Conservation (phyloP, 345 rosid genomes). For the Murraya paniculata region DNA sequence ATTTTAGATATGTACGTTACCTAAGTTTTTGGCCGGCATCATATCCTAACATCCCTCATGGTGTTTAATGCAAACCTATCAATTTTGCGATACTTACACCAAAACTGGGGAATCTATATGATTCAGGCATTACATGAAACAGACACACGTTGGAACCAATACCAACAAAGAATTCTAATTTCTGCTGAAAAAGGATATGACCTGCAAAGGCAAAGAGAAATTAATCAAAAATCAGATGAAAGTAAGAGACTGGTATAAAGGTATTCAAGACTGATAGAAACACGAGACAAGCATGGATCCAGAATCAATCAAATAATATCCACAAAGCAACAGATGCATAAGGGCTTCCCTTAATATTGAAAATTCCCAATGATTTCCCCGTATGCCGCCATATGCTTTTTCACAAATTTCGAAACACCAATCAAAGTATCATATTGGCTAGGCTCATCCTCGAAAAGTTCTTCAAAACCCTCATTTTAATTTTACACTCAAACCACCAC, state of each 20-base stretch:
- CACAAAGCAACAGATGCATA: not conserved
- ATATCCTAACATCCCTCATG: not conserved
- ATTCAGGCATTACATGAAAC: not conserved
- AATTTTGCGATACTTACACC: too few species aligned
- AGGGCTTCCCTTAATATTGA: not conserved
- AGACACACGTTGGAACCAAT: not conserved
- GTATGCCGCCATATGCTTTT: not conserved
- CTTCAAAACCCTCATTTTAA: not conserved
- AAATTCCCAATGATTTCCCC: not conserved
- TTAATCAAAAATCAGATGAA: not conserved
- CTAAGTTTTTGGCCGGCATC: not conserved
- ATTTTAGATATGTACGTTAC: not conserved
- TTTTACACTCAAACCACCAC: not conserved
- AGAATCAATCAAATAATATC: not conserved
- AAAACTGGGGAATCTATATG: not conserved
- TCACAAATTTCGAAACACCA: not conserved
- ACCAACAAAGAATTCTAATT: constrained; percentile 6
- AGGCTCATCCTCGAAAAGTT: not conserved
- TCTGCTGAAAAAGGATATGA: constrained; percentile 82
- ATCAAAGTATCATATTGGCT: not conserved
- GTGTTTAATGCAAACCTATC: not conserved
- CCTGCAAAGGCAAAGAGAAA: constrained; percentile 50
- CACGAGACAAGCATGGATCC: not conserved
- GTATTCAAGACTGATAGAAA: not conserved
- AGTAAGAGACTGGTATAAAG: not conserved